Conservation (phyloP, 2,329 filamentous ascomycete genomes). For the Beauveria sp. region DNA sequence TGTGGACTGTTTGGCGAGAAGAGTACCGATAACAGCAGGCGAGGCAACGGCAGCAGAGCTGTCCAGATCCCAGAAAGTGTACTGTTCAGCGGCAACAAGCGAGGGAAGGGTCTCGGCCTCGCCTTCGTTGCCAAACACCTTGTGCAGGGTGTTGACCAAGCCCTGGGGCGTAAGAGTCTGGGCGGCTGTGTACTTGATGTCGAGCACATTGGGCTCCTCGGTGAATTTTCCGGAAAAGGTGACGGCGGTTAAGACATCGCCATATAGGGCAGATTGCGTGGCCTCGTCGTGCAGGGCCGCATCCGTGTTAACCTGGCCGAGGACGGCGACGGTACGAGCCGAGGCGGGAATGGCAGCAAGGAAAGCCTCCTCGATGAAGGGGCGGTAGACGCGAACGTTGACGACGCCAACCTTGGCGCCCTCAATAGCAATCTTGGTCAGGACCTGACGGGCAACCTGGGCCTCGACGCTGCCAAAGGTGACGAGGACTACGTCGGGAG, state of each 20-base stretch:
- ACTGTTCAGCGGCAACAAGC: constrained; percentile 64
- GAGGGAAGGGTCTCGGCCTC: constrained; percentile 32
- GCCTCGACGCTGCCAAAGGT: constrained; percentile 90
- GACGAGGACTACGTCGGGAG: constrained; percentile 76
- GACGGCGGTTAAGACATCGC: constrained; percentile 81
- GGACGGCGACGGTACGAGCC: constrained; percentile 68
- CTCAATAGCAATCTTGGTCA: constrained; percentile 61
- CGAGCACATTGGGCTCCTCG: constrained; percentile 57
- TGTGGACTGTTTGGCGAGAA: constrained; percentile 66
- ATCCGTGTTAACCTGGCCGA: constrained; percentile 78
- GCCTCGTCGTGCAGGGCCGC: constrained; percentile 33
- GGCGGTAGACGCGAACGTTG: constrained; percentile 88
- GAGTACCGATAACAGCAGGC: constrained; percentile 49
- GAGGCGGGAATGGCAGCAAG: constrained; percentile 71
- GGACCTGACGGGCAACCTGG: constrained; percentile 76
- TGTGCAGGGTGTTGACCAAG: constrained; percentile 43
- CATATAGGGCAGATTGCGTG: constrained; percentile 65
- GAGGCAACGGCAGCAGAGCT: constrained; percentile 60
- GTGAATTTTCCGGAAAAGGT: constrained; percentile 67
- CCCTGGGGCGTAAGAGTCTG: constrained; percentile 48
- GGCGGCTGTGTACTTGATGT: constrained; percentile 82
- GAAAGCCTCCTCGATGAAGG: constrained; percentile 93
- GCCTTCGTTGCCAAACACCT: constrained; percentile 48
- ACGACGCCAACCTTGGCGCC: constrained; percentile 78
- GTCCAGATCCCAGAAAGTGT: constrained; percentile 90